A percentile compares a stretch with the other conserved stretches of the same genome.
Evolutionary conservation across 345 rosid species (phyloP).

Genomic region (Populus euphratica): DNA sequence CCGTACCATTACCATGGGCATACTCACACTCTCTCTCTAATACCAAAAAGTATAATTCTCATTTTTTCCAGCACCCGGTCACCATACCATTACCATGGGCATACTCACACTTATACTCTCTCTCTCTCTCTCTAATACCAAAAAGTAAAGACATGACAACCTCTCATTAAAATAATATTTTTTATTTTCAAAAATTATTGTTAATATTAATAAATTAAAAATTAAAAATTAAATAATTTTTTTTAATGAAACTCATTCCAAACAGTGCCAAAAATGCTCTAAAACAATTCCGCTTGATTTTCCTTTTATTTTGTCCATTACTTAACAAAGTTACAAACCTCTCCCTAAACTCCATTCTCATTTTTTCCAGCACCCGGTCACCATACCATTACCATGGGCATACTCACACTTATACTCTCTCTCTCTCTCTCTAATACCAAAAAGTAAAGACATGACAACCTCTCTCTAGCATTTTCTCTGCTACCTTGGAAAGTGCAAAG

Average conservation of each 20-base stretch:
- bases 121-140: background rate
- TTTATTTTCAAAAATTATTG: too few relatives aligned
- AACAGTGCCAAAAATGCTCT: too few relatives aligned
- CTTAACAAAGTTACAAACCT: too few relatives aligned
- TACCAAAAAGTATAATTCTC: too few relatives aligned
- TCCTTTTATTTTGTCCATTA: too few relatives aligned
- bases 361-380: background rate
- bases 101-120: too few relatives aligned
- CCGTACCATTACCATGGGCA: background rate
- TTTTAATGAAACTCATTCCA: too few relatives aligned
- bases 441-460: background rate
- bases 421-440: background rate
- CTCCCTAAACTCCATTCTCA: background rate
- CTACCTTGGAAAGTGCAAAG: background rate
- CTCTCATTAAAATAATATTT: background rate
- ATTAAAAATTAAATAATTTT: too few relatives aligned
- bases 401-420: too few relatives aligned
- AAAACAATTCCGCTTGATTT: too few relatives aligned
- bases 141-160: background rate
- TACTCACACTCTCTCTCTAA: background rate
- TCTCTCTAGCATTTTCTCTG: slow-evolving; percentile 1
- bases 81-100: background rate
- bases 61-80: background rate
- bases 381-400: background rate
- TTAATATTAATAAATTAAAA: too few relatives aligned